phyloP scores from a whole-genome alignment of 768 basidiomycete genomes.

The button mushroom (Agaricus bisporus) region DNA sequence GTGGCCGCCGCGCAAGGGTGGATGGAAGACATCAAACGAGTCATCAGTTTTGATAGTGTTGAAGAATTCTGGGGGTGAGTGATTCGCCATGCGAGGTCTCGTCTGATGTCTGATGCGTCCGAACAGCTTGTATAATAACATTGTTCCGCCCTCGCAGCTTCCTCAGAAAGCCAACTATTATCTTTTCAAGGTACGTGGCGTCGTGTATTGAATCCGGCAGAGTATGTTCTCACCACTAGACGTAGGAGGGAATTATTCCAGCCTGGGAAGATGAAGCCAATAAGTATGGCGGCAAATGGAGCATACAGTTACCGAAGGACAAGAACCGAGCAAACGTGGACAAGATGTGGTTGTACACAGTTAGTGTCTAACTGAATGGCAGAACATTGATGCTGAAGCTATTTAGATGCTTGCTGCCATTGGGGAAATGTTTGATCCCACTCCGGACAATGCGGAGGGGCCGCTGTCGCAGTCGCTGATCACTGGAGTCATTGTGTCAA shows the following conservation, averaged over 20 bases:
- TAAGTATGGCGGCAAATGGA: constrained; percentile 98
- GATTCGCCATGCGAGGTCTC: constrained; percentile 3
- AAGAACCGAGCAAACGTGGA: constrained; percentile 84
- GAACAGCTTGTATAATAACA: constrained; percentile 87
- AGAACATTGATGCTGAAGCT: constrained; percentile 1
- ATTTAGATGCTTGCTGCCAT: constrained; percentile 97
- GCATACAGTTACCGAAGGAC: constrained; percentile 93
- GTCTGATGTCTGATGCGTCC: constrained; percentile 16
- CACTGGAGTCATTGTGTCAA: constrained; percentile 93
- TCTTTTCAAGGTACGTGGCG: constrained; percentile 81
- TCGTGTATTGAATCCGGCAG: too few species aligned
- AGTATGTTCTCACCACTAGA: not conserved
- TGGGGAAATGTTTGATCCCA: constrained; percentile 96
- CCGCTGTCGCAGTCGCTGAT: constrained; percentile 53
- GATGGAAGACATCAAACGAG: constrained; percentile 99
- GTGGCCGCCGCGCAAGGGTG: constrained; percentile 77
- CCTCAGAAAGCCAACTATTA: constrained; percentile 99
- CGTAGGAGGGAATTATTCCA: constrained; percentile 89
- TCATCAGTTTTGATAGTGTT: constrained; percentile 92
- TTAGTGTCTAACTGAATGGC: constrained; percentile 27
- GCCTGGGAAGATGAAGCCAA: constrained; percentile 98
- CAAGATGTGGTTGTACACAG: constrained; percentile 98
- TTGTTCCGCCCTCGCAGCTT: constrained; percentile 88
- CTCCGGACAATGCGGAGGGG: constrained; percentile 47
- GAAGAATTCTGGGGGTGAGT: constrained; percentile 99